These are phyloP conservation scores for Aspergillus jensenii DNA, from an alignment of 2,329 filamentous ascomycete species.

Conservation along the genomic window DNA sequence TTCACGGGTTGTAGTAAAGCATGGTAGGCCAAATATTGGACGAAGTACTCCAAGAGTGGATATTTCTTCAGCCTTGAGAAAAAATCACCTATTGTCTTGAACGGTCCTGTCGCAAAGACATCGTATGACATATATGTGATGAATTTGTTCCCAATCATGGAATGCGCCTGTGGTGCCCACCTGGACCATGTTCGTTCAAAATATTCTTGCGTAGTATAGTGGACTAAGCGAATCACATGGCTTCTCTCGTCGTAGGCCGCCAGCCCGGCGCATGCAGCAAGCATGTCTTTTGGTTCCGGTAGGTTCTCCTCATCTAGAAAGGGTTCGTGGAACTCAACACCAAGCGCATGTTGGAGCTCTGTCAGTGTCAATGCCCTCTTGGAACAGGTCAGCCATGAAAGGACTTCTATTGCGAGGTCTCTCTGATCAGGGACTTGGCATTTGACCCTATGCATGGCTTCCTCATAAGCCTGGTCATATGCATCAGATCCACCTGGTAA, in stretches of 20 bases:
- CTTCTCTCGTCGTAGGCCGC: constrained; percentile 40
- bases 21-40: too few relatives aligned
- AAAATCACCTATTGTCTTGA: too few relatives aligned
- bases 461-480: neutral
- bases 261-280: constrained; percentile 2
- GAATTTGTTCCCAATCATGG: constrained; percentile 31
- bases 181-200: constrained; percentile 28
- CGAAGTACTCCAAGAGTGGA: too few relatives aligned
- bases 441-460: constrained; percentile 7
- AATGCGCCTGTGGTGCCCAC: constrained; percentile 34
- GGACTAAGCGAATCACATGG: constrained; percentile 43
- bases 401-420: neutral
- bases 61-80: too few relatives aligned
- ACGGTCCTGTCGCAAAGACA: neutral
- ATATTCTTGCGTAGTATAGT: constrained; percentile 50
- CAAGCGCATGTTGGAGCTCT: constrained; percentile 7
- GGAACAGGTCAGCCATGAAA: constrained; percentile 3
- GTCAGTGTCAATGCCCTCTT: neutral
- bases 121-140: neutral
- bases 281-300: neutral
- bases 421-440: neutral
- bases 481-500: constrained; percentile 29
- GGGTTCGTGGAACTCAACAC: neutral
- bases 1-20: too few relatives aligned
- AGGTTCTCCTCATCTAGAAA: neutral